Evolutionary conservation across 495 filamentous ascomycete genomes (phyloP).

Genomic region (Baudoinia panamericana): DNA sequence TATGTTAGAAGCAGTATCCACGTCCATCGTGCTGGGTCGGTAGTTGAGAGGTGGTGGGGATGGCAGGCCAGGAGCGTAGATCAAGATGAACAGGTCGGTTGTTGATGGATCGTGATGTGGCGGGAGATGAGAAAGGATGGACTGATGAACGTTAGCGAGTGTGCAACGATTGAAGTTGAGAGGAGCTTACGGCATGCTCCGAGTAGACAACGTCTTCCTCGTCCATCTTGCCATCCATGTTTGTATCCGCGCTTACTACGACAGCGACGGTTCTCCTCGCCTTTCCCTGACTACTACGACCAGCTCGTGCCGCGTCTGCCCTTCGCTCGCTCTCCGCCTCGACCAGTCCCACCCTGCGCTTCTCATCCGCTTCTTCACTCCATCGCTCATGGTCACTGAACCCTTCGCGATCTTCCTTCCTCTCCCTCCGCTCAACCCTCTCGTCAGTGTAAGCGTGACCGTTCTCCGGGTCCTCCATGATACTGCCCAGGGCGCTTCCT

Average conservation of each 20-base stretch:
- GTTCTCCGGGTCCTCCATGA: conserved; percentile 57
- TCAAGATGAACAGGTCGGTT: conserved; percentile 68
- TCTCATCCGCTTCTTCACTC: conserved; percentile 62
- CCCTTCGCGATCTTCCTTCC: conserved; percentile 15
- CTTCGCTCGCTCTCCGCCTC: conserved; percentile 21
- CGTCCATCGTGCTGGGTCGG: conserved; percentile 23
- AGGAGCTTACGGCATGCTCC: conserved; percentile 62
- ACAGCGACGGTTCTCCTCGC: conserved; percentile 62
- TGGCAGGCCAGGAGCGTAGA: conserved; percentile 71
- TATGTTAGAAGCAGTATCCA: conserved; percentile 45
- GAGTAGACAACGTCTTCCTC: conserved; percentile 43
- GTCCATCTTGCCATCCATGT: conserved; percentile 34
- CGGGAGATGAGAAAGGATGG: conserved; percentile 78
- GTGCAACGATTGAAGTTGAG: conserved; percentile 18
- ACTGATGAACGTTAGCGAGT: conserved; percentile 37
- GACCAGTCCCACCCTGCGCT: conserved; percentile 22
- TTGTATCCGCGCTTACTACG: conserved; percentile 65
- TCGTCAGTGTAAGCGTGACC: conserved; percentile 70
- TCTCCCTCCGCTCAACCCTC: conserved; percentile 33
- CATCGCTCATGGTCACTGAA: conserved; percentile 49
- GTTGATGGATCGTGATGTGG: conserved; percentile 53
- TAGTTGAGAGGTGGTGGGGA: conserved; percentile 36
- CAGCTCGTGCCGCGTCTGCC: conserved; percentile 11
- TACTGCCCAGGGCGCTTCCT: conserved; percentile 71
- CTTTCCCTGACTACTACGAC: conserved; percentile 21